phyloP scores from a whole-genome alignment of 768 basidiomycete genomes.

The Mycena leptocephala region DNA sequence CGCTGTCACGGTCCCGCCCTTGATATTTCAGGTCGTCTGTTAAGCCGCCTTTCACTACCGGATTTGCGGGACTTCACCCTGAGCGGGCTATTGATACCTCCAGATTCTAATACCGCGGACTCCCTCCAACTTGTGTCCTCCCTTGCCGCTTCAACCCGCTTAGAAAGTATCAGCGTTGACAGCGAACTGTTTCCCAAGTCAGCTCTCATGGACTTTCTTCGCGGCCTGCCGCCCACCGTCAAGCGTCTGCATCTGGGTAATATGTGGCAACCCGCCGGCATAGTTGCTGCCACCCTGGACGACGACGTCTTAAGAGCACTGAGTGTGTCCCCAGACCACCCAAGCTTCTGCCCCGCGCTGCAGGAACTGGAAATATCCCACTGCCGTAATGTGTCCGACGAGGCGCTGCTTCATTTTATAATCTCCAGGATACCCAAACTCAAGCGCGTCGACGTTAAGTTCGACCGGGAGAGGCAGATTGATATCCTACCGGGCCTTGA shows the following conservation, averaged over 20 bases:
- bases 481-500: neutral
- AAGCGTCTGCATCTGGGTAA: neutral
- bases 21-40: neutral
- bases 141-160: neutral
- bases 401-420: neutral
- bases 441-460: neutral
- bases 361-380: too few species aligned
- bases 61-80: slow-evolving; percentile 12
- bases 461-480: neutral
- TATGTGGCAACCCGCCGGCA: neutral
- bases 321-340: neutral
- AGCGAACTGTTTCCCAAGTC: neutral
- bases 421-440: neutral
- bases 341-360: neutral
- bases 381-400: too few species aligned
- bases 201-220: neutral
- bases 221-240: neutral
- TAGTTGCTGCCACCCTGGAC: neutral
- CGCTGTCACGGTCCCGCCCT: neutral
- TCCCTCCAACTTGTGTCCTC: neutral
- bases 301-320: neutral
- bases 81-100: too few species aligned
- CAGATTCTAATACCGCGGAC: too few species aligned
- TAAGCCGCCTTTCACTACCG: slow-evolving; percentile 2
- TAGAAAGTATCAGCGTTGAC: slow-evolving; percentile 9